These are phyloP conservation scores for Sergeia podlipaevii DNA, from an alignment of 208 protist genomes.

Conservation along the genomic window DNA sequence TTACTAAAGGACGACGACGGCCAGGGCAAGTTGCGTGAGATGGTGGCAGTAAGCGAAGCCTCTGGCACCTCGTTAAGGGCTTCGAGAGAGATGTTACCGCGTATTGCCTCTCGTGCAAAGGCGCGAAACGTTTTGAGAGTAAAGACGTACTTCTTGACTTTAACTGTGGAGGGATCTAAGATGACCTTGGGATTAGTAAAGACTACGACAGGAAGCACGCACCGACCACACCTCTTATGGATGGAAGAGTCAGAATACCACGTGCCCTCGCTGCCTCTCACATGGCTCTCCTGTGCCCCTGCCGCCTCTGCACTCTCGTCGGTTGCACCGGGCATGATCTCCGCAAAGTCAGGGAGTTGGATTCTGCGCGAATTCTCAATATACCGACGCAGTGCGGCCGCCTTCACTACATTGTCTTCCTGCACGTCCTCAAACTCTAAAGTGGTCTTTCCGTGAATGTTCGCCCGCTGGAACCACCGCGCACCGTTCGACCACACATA, in stretches of 20 bases:
- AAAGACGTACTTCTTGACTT: constrained; percentile 66
- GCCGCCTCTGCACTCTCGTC: neutral
- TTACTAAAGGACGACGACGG: neutral
- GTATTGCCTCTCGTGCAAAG: constrained; percentile 46
- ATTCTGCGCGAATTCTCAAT: constrained; percentile 79
- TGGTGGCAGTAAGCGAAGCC: neutral
- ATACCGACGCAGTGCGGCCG: constrained; percentile 71
- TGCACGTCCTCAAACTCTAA: constrained; percentile 86
- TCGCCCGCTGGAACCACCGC: constrained; percentile 75
- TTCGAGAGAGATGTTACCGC: constrained; percentile 29
- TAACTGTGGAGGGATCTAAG: constrained; percentile 71
- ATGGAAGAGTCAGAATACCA: constrained; percentile 73
- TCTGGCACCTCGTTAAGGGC: constrained; percentile 14
- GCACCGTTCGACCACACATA: constrained; percentile 83
- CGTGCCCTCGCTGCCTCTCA: constrained; percentile 26
- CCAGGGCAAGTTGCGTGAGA: neutral
- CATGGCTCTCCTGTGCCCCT: neutral
- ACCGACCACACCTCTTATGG: constrained; percentile 69
- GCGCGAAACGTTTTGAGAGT: constrained; percentile 48
- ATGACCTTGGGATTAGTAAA: constrained; percentile 71
- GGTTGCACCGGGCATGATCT: neutral
- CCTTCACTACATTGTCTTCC: constrained; percentile 82
- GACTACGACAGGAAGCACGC: constrained; percentile 80
- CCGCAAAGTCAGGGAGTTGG: constrained; percentile 43
- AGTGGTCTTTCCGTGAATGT: constrained; percentile 22